Evolutionary conservation across 208 protist genomes (phyloP).

Genomic region (Tetramitus jugosus): DNA sequence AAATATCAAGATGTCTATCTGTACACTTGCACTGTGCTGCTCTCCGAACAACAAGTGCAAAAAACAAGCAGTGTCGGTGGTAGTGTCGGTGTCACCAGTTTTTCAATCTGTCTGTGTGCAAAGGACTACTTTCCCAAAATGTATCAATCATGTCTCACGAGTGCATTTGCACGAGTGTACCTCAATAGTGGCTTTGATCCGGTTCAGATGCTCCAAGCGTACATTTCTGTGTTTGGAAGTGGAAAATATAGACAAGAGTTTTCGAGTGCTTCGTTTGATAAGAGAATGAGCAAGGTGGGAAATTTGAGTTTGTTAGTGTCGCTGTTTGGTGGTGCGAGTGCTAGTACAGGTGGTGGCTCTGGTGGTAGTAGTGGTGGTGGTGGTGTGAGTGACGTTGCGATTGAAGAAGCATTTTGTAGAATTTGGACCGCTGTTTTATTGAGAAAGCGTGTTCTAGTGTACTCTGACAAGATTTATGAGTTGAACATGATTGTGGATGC

Average conservation of each 20-base stretch:
- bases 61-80: too few relatives aligned
- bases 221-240: too few relatives aligned
- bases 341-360: not conserved
- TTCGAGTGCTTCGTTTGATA: not conserved
- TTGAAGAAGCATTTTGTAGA: not conserved
- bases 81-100: too few relatives aligned
- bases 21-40: too few relatives aligned
- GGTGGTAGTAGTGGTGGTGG: not conserved
- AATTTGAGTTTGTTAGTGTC: not conserved
- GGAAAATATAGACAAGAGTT: not conserved
- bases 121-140: not conserved
- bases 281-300: not conserved
- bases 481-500: not conserved
- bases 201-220: not conserved
- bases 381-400: not conserved
- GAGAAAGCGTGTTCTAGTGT: constrained; percentile 1
- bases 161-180: not conserved
- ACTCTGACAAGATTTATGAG: not conserved
- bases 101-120: too few relatives aligned
- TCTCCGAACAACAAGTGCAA: too few relatives aligned
- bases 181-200: not conserved
- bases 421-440: constrained; percentile 6
- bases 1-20: not conserved
- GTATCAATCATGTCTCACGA: not conserved
- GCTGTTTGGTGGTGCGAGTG: not conserved